Evolutionary conservation across 768 basidiomycete genomes (phyloP), one percentile per base, ranked within the genome.

Genomic region (Podaxis rugospora): DNA sequence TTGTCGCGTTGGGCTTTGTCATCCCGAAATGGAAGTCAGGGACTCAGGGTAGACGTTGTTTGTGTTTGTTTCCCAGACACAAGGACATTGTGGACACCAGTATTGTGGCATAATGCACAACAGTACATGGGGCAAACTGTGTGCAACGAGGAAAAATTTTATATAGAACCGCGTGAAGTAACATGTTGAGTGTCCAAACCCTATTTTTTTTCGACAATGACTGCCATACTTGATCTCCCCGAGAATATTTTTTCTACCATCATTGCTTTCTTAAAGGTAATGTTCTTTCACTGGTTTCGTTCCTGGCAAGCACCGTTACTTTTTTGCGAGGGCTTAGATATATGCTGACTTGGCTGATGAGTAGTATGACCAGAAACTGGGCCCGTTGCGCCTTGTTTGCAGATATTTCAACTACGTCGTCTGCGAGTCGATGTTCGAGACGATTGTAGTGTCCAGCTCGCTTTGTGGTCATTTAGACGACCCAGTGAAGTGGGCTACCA

Each of bases 181-280:
- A 59, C 35, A 27, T 27, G 37, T 18, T 27, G n/a, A 35, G 23
- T 23, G 57, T 36, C 23, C 57, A 3, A 37, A 37, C 1, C 11
- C 11, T 36, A 25, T n/a, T 50, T 57, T 57, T 21, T 28, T 23
- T n/a, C 4, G 23, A 49, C 47, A 21, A 57, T 57, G 57, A 23
- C 57, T 16, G 21, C 35, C 57, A 32, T 59, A 51, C 51, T 52
- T 23, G 59, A 59, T 44, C 51, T 59, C 32, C 51, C 59, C 42
- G 39, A 28, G 13, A 21, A 42, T 18, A 32, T 52, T 28, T 52
- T 53, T 23, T 44, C 14, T 37, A 27, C 10, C 36, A 59, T 59
- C 16, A n/a, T 59, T 25, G 7, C 27, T n/a, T 44, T 51, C 16
- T 9, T 59, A n/a, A 59, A 51, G 50, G 57, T 59, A 9, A 9